Evolutionary conservation across 2,329 filamentous ascomycete species (phyloP).

Genomic region (Aspergillus sp.): DNA sequence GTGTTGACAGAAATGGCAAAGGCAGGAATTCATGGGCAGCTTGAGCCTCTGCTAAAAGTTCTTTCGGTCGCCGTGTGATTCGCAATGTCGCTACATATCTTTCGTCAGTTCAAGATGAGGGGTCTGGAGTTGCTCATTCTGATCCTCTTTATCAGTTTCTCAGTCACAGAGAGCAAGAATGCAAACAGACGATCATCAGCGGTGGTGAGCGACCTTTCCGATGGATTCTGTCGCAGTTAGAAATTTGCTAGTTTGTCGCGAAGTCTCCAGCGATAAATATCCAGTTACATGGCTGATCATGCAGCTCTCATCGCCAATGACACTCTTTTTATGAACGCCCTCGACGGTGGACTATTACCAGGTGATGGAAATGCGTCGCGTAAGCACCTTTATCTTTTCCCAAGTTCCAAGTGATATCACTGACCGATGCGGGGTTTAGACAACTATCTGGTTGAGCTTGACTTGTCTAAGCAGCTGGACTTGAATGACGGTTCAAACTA

Average conservation of each 20-base stretch:
- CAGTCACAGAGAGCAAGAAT: too few species aligned
- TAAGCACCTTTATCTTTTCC: background rate
- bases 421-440: background rate
- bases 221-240: constrained; percentile 12
- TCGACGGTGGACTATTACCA: constrained; percentile 8
- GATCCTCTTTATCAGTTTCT: too few species aligned
- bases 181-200: too few species aligned
- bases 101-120: too few species aligned
- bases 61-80: too few species aligned
- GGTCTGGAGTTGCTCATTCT: too few species aligned
- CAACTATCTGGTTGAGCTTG: constrained; percentile 10
- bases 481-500: constrained; percentile 7
- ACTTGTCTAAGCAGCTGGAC: constrained; percentile 3
- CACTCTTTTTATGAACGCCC: constrained; percentile 8
- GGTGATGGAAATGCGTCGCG: constrained; percentile 5
- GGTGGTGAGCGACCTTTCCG: background rate
- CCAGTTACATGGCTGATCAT: background rate
- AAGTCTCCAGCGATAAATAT: background rate
- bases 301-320: constrained; percentile 9
- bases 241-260: constrained; percentile 9
- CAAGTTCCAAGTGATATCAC: background rate
- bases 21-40: too few species aligned
- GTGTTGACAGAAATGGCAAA: too few species aligned
- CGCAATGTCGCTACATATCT: too few species aligned
- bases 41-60: too few species aligned